Evolutionary conservation across 202 grass and related monocot genomes (phyloP), one percentile per base, ranked within the genome.

Genomic region (Saccharum hybrid): DNA sequence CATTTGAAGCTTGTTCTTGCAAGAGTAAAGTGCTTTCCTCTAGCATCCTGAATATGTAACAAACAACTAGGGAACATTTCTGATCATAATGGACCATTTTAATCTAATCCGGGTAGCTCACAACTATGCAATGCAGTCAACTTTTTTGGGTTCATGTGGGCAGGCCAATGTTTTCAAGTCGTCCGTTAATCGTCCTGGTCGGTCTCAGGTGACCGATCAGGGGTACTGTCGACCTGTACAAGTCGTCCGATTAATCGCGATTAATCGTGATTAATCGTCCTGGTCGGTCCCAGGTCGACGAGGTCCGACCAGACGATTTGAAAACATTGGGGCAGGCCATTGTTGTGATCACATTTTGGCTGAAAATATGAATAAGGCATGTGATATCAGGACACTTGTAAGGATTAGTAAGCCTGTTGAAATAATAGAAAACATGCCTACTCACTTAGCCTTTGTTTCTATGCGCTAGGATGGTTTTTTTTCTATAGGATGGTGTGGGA

Each of bases 1-100:
- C 60, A 63, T 26, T 30, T 63, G 4, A 28, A 28, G 10, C 60
- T 30, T 63, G 4, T 28, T 62, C 22, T 61, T 34, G 43, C 4
- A 69, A 40, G 31, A 38, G 40, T 46, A 69, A 81, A 43, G 60
- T 75, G 70, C 26, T 86, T 75, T 28, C 38, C 49, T 61, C 57
- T 23, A 8, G n/a, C 8, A 11, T 61, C 1, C 9, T 26, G 3
- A 61, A 61, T 26, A 26, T 61, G 21, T 61, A 61, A 28, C n/a
- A 26, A 11, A 63, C 23, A 6, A 13, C 23, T 26, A 62, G 22
- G 10, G 22, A 30, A 12, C 1, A 5, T 63, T 9, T 30, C 23
- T 0, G 22, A 63, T 28, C 60, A 28, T 63, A 63, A 13, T 62
- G 8, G 21, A 28, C 60, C n/a, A 21, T 22, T 63, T 10, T 63